phyloP scores from a whole-genome alignment of 2,329 filamentous ascomycete species.

The Tolypocladium guangdongense region DNA sequence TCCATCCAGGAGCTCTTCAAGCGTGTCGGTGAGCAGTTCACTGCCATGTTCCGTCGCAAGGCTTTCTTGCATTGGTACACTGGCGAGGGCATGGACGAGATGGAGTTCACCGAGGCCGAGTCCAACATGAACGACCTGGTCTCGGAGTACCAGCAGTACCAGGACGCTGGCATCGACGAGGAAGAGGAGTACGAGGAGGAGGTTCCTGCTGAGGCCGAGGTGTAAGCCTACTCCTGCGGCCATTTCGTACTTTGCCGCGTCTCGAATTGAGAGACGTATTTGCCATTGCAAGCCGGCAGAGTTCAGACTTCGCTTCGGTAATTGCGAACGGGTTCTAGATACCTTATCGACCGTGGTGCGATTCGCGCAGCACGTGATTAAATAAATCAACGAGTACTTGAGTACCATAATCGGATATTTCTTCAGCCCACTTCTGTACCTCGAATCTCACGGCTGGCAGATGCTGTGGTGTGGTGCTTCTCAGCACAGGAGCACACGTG shows the following conservation, averaged over 20 bases:
- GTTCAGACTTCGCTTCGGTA: slow-evolving; percentile 20
- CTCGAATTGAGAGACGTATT: background rate
- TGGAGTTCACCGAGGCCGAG: slow-evolving; percentile 99
- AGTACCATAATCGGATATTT: background rate
- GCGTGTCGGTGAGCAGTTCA: slow-evolving; percentile 99
- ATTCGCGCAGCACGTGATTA: background rate
- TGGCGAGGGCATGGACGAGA: slow-evolving; percentile 99
- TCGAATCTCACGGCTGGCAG: background rate
- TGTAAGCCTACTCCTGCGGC: slow-evolving; percentile 14
- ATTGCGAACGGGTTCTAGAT: slow-evolving; percentile 7
- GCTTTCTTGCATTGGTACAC: slow-evolving; percentile 99
- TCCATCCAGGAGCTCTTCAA: slow-evolving; percentile 99
- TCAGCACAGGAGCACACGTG: background rate
- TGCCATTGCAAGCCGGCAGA: slow-evolving; percentile 10
- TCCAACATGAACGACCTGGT: slow-evolving; percentile 99
- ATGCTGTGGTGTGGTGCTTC: background rate
- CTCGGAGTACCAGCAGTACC: slow-evolving; percentile 99
- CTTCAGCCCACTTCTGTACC: too few species aligned
- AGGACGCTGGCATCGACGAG: slow-evolving; percentile 95
- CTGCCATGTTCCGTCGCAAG: slow-evolving; percentile 99
- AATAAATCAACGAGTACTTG: background rate
- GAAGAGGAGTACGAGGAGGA: slow-evolving; percentile 95
- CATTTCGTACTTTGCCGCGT: slow-evolving; percentile 1
- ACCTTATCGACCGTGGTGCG: background rate
- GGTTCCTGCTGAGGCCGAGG: slow-evolving; percentile 62